Evolutionary conservation across 2,329 filamentous ascomycete species (phyloP).

Genomic region (Claviceps quebecensis): DNA sequence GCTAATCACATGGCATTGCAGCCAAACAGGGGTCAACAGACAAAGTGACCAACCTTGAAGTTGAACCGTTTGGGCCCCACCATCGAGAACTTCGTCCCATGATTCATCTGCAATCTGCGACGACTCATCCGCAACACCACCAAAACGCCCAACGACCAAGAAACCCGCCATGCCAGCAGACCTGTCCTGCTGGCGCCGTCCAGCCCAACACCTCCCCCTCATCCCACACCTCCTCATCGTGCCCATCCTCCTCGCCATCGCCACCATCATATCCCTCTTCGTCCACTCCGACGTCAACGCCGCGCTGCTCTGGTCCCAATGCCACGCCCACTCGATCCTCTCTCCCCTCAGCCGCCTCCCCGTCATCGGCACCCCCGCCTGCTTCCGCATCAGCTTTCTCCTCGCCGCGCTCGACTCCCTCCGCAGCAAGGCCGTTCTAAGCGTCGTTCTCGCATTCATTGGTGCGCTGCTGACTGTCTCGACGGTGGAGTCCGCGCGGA

Average conservation of each 20-base stretch:
- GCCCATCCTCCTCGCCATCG: slow-evolving; percentile 30
- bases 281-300: slow-evolving; percentile 35
- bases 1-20: too few species aligned
- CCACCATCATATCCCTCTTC: slow-evolving; percentile 28
- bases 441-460: slow-evolving; percentile 28
- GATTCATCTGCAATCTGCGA: not conserved
- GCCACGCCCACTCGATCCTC: slow-evolving; percentile 32
- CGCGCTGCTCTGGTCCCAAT: slow-evolving; percentile 38
- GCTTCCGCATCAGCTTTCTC: slow-evolving; percentile 38
- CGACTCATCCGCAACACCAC: not conserved
- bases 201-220: slow-evolving; percentile 38
- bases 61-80: too few species aligned
- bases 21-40: too few species aligned
- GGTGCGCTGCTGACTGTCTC: slow-evolving; percentile 34
- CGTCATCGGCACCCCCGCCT: slow-evolving; percentile 29
- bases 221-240: slow-evolving; percentile 38
- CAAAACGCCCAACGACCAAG: not conserved
- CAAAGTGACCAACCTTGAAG: too few species aligned
- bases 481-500: slow-evolving; percentile 34
- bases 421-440: slow-evolving; percentile 27
- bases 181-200: slow-evolving; percentile 19
- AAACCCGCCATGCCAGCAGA: not conserved
- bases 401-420: slow-evolving; percentile 26
- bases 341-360: slow-evolving; percentile 30
- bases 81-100: too few species aligned